Percentiles rank a stretch among this genome's conserved stretches.
These are phyloP conservation scores for Buddleja alternifolia DNA, from an alignment of 257 asterid genomes.

Conservation along the genomic window DNA sequence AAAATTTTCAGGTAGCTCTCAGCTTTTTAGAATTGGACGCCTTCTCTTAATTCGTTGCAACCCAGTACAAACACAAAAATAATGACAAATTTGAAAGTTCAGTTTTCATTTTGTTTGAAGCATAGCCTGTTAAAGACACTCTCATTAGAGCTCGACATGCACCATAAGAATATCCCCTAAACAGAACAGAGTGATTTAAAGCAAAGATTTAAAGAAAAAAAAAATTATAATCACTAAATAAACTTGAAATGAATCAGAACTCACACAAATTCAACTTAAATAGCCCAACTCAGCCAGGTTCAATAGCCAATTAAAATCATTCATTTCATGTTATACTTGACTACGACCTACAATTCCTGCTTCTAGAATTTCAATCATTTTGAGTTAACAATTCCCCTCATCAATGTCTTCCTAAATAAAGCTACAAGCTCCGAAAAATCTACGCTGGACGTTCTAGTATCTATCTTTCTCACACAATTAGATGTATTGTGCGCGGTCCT, in stretches of 20 bases:
- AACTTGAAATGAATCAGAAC: not conserved
- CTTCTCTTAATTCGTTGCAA: too few relatives aligned
- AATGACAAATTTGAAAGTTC: not conserved
- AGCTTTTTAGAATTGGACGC: too few relatives aligned
- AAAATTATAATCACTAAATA: not conserved
- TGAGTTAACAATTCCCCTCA: conserved; percentile 6
- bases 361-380: conserved; percentile 8
- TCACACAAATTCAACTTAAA: not conserved
- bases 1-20: not conserved
- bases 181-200: not conserved
- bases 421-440: not conserved
- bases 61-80: not conserved
- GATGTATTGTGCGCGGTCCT: too few relatives aligned
- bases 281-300: too few relatives aligned
- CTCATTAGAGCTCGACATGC: not conserved
- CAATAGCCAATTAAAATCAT: too few relatives aligned
- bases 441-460: too few relatives aligned
- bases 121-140: too few relatives aligned
- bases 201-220: too few relatives aligned
- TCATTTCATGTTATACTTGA: conserved; percentile 13
- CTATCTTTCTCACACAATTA: too few relatives aligned
- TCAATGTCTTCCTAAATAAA: conserved; percentile 19
- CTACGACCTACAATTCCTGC: not conserved
- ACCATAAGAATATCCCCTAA: not conserved
- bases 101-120: not conserved